Evolutionary conservation across 805 yeast genomes (phyloP).

Genomic region (Torulaspora delbrueckii): DNA sequence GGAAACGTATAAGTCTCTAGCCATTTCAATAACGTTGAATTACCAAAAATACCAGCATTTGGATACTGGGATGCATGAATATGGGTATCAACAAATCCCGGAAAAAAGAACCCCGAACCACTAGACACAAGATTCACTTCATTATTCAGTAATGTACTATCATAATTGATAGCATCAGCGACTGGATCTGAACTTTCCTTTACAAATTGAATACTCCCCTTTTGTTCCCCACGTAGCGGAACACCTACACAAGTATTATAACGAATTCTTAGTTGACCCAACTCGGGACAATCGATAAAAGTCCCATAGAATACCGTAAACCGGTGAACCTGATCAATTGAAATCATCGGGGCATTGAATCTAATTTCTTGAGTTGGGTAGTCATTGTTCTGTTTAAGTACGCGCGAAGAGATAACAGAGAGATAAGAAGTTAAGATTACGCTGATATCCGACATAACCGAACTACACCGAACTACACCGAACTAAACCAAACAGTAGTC

Average conservation of each 20-base stretch:
- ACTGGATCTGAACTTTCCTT: conserved; percentile 27
- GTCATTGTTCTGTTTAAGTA: not conserved
- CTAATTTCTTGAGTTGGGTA: not conserved
- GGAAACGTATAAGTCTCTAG: conserved; percentile 84
- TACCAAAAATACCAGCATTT: conserved; percentile 77
- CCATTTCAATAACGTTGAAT: conserved; percentile 86
- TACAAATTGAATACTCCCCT: conserved; percentile 43
- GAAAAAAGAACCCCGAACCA: conserved; percentile 56
- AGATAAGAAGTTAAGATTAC: not conserved
- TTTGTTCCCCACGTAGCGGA: conserved; percentile 25
- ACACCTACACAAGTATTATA: conserved; percentile 61
- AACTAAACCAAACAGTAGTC: too few species aligned
- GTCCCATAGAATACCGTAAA: conserved; percentile 58
- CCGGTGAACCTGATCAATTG: not conserved
- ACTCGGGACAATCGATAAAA: conserved; percentile 62
- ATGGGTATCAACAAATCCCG: conserved; percentile 80
- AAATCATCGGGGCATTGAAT: not conserved
- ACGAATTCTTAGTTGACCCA: conserved; percentile 54
- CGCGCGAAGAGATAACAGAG: not conserved
- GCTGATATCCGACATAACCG: not conserved
- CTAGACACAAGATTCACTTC: conserved; percentile 32
- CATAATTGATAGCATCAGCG: conserved; percentile 26
- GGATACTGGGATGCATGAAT: conserved; percentile 85
- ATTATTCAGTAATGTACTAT: conserved; percentile 11
- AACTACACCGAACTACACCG: too few species aligned